Percentiles rank a stretch among this genome's conserved stretches.
phyloP scores from a whole-genome alignment of 75 land plant genomes.

The Larix kaempferi region DNA sequence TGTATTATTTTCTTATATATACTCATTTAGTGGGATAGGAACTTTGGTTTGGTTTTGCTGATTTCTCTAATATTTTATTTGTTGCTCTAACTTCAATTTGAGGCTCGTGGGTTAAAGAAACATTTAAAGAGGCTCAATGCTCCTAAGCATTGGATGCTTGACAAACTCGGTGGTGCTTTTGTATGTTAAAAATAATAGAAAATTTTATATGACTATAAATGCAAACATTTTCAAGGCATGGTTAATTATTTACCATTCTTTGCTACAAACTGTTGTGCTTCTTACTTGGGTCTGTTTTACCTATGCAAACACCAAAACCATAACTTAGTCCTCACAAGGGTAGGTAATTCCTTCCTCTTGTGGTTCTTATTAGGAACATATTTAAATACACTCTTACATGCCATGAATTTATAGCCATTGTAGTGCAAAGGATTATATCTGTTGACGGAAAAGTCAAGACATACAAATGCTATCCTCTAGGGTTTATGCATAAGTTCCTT shows the following conservation, averaged over 20 bases:
- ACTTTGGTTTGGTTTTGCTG: too few species aligned
- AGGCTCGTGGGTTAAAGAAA: slow-evolving; percentile 91
- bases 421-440: slow-evolving; percentile 75
- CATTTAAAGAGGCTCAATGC: slow-evolving; percentile 93
- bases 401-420: slow-evolving; percentile 76
- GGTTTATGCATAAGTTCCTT: slow-evolving; percentile 74
- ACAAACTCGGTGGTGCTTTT: slow-evolving; percentile 61
- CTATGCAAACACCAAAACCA: slow-evolving; percentile 75
- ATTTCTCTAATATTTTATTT: too few species aligned
- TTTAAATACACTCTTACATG: slow-evolving; percentile 86
- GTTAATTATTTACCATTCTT: background rate
- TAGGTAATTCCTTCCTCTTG: slow-evolving; percentile 82
- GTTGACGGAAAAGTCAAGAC: slow-evolving; percentile 88
- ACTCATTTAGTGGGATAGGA: too few species aligned
- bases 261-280: background rate
- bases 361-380: slow-evolving; percentile 70
- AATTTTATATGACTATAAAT: too few species aligned
- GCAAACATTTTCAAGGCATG: too few species aligned
- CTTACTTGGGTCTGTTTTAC: too few species aligned
- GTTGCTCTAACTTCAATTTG: background rate
- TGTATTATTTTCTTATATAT: too few species aligned
- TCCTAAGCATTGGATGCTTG: slow-evolving; percentile 90
- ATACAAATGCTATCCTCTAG: slow-evolving; percentile 84
- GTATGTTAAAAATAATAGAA: background rate
- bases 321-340: slow-evolving; percentile 88